phyloP scores from a whole-genome alignment of 139 green algal species.

The Chlamydomonas sphaeroides region DNA sequence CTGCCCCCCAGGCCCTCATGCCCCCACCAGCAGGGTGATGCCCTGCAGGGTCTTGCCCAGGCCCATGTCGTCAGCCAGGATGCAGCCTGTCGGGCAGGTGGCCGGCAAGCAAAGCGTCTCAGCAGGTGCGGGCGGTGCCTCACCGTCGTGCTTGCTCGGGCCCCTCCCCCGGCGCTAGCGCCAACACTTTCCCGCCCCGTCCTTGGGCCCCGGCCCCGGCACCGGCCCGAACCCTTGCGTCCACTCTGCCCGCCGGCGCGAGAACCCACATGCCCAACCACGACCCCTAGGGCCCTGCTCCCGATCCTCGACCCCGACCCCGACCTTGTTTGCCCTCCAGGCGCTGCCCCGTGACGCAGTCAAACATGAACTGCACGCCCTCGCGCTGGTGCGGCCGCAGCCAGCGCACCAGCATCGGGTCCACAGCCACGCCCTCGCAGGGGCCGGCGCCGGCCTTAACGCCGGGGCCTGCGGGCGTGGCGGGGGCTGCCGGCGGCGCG shows the following conservation, averaged over 20 bases:
- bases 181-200: too few relatives aligned
- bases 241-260: too few relatives aligned
- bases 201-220: too few relatives aligned
- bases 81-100: slow-evolving; percentile 73
- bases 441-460: not conserved
- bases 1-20: too few relatives aligned
- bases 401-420: slow-evolving; percentile 88
- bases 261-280: too few relatives aligned
- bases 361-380: slow-evolving; percentile 98
- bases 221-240: too few relatives aligned
- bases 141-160: too few relatives aligned
- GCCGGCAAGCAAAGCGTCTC: not conserved
- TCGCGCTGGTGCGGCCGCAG: slow-evolving; percentile 95
- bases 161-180: too few relatives aligned
- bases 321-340: slow-evolving; percentile 39
- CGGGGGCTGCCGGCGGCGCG: not conserved
- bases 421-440: slow-evolving; percentile 61
- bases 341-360: slow-evolving; percentile 92
- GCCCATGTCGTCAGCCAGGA: slow-evolving; percentile 98
- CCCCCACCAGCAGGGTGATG: slow-evolving; percentile 93
- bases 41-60: slow-evolving; percentile 90
- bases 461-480: not conserved
- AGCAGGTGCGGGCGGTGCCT: too few relatives aligned
- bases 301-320: not conserved
- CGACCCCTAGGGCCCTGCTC: too few relatives aligned